These are phyloP conservation scores for Olyra latifolia DNA, from an alignment of 176 grass and related monocot species.

Conservation along the genomic window DNA sequence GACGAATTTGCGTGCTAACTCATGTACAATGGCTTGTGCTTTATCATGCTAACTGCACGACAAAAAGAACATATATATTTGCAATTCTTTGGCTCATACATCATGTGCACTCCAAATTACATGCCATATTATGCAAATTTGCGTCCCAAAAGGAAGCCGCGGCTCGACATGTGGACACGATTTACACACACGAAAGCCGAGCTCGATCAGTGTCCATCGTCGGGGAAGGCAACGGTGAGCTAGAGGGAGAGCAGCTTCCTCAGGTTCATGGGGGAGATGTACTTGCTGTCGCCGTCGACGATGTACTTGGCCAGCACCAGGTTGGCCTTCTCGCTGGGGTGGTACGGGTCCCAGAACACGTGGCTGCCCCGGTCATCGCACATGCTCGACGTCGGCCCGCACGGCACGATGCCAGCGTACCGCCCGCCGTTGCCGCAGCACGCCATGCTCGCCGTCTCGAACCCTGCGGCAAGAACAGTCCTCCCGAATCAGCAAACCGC, in stretches of 20 bases:
- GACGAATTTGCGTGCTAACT: too few species aligned
- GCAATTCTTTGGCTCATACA: not conserved
- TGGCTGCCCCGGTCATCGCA: conserved; percentile 48
- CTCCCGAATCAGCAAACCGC: not conserved
- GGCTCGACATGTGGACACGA: not conserved
- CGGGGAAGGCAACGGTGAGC: not conserved
- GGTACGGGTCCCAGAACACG: conserved; percentile 95
- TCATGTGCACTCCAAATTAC: not conserved
- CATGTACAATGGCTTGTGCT: not conserved
- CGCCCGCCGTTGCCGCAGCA: conserved; percentile 81
- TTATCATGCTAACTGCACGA: not conserved
- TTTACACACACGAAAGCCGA: not conserved
- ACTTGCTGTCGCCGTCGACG: conserved; percentile 77
- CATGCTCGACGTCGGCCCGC: conserved; percentile 70
- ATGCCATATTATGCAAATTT: conserved; percentile 3
- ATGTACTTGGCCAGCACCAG: conserved; percentile 70
- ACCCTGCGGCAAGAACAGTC: conserved; percentile 38
- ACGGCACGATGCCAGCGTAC: conserved; percentile 73
- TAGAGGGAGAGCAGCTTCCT: conserved; percentile 63
- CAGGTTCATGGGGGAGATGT: conserved; percentile 83
- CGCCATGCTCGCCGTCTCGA: conserved; percentile 60
- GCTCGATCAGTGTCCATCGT: not conserved
- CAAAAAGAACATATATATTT: not conserved
- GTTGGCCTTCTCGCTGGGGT: conserved; percentile 87
- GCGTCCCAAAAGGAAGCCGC: not conserved